phyloP scores from a whole-genome alignment of 495 filamentous ascomycete species.

The Hamigera avellanea region DNA sequence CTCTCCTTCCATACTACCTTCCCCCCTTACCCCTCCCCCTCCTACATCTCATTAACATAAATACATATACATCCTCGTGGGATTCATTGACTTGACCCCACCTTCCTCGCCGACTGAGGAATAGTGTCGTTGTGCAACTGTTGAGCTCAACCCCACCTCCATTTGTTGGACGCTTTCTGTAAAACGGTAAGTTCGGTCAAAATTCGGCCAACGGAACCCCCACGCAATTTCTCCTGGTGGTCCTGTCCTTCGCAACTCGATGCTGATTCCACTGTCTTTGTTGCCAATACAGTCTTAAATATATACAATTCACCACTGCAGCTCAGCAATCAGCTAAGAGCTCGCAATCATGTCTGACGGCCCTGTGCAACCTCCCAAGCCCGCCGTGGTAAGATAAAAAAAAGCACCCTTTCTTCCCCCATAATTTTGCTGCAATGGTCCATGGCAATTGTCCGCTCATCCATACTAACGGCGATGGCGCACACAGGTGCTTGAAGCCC shows the following conservation, averaged over 20 bases:
- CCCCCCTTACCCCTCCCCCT: slow-evolving; percentile 2
- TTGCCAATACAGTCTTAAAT: too few relatives aligned
- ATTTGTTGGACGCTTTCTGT: neutral
- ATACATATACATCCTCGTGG: too few relatives aligned
- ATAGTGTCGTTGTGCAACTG: too few relatives aligned
- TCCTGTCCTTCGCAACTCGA: slow-evolving; percentile 1
- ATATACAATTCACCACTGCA: too few relatives aligned
- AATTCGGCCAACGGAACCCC: neutral
- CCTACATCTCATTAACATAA: slow-evolving; percentile 1
- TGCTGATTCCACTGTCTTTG: neutral
- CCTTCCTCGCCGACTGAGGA: too few relatives aligned
- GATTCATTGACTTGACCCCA: too few relatives aligned
- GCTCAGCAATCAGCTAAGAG: too few relatives aligned
- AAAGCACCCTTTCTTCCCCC: neutral
- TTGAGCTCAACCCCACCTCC: neutral
- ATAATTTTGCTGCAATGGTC: neutral
- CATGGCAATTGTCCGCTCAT: neutral
- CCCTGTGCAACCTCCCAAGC: slow-evolving; percentile 37
- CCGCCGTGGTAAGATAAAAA: slow-evolving; percentile 54
- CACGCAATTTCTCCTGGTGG: too few relatives aligned
- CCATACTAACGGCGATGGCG: too few relatives aligned
- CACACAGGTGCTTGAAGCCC: slow-evolving; percentile 53
- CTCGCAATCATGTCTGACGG: slow-evolving; percentile 53
- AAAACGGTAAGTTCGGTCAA: slow-evolving; percentile 6
- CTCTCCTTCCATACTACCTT: neutral